Base-by-base conservation (phyloP, 2,329 filamentous ascomycete species). In the Pseudohalonectria lignicola region DNA sequence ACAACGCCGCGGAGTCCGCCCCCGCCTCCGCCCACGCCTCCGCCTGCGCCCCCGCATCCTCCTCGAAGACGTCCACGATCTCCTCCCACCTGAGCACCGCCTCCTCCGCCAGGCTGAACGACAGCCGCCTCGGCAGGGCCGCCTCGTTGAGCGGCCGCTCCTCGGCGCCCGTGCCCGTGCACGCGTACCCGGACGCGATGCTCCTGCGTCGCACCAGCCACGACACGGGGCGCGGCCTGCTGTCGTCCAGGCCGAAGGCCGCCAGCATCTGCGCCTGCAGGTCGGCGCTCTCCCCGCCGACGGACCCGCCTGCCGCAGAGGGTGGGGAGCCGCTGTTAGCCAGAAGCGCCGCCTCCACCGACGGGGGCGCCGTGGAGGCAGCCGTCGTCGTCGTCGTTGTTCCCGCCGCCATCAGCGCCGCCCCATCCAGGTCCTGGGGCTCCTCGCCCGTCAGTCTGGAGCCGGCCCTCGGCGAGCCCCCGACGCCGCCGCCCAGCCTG, bases 21-120 rank as follows among this genome's bases (percentile, higher is more conserved):
- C 19, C 44, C n/a, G 20, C 34, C 13, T 25, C 39, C 4, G 12
- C 35, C 5, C 12, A 37, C 5, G 38, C 31, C 12, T 39, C 37
- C 4, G 26, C 37, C 3, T 25, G 7, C 15, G 26, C 12, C 33
- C 18, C 3, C 11, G 47, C 53, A 26, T 38, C 30, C 15, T 61
- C 56, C 23, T 60, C 54, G 4, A 50, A 43, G 2, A 69, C 43
- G 39, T 63, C 60, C 4, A 64, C 55, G 19, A 80, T 56, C 34
- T 74, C 68, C 5, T 72, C 63, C 82, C 82, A 87, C 13, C 61
- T 65, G 1, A 87, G 60, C 7, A 88, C 61, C n/a, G 78, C 82
- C 43, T 86, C 80, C 57, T 85, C 82, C 2, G 80, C 83, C 32
- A 80, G 70, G 41, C 79, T 78, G 54, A 88, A 88, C 4, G 82